Conservation (phyloP, 148 eudicot species). For the Vaccinium vitisidaea region DNA sequence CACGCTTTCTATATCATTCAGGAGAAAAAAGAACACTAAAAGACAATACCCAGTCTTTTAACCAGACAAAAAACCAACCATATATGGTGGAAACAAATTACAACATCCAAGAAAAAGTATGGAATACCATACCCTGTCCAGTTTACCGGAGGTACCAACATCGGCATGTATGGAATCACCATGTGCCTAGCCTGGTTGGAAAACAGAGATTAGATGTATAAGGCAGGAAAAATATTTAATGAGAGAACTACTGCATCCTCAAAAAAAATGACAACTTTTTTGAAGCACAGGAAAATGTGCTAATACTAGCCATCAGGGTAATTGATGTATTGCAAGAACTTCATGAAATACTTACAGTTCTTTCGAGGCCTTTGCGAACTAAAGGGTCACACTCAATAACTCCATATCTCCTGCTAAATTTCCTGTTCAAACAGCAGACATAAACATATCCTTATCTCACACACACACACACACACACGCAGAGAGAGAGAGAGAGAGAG, state of each 20-base stretch:
- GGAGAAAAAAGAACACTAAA: neutral
- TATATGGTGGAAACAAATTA: neutral
- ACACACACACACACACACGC: too few species aligned
- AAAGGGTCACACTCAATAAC: conserved; percentile 82
- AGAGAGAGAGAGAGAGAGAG: too few species aligned
- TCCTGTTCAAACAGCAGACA: conserved; percentile 42
- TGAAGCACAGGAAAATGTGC: neutral
- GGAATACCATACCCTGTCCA: conserved; percentile 73
- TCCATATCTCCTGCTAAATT: conserved; percentile 63
- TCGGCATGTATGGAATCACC: conserved; percentile 98
- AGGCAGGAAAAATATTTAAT: neutral
- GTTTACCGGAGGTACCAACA: conserved; percentile 90
- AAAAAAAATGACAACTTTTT: neutral
- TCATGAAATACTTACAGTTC: conserved; percentile 55
- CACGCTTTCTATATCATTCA: neutral
- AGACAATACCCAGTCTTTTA: neutral
- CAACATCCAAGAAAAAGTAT: neutral
- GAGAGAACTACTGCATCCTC: neutral
- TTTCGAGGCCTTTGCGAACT: conserved; percentile 72
- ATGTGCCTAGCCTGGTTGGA: conserved; percentile 81
- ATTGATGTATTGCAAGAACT: neutral
- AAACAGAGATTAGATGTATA: conserved; percentile 1
- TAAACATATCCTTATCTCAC: neutral
- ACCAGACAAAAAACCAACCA: neutral
- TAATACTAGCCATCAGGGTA: neutral